Conservation (phyloP, 2,329 filamentous ascomycete genomes). For the Fusarium verticillioides region DNA sequence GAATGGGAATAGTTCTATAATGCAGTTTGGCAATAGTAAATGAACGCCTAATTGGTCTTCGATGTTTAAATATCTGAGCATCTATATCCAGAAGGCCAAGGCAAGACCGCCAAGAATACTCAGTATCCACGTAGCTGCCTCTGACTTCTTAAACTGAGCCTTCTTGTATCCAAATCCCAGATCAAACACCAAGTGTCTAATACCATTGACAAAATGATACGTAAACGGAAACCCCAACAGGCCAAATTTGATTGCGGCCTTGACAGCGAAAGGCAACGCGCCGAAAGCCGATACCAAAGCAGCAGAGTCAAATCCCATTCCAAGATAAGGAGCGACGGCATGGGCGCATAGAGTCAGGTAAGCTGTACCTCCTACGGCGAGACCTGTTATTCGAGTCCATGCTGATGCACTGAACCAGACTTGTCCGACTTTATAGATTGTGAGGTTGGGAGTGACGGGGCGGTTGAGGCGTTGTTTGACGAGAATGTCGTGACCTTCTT, state of each 20-base stretch:
- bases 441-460: slow-evolving; percentile 16
- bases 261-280: slow-evolving; percentile 3
- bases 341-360: slow-evolving; percentile 12
- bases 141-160: slow-evolving; percentile 16
- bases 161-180: slow-evolving; percentile 27
- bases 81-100: slow-evolving; percentile 15
- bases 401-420: slow-evolving; percentile 30
- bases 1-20: neutral
- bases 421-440: slow-evolving; percentile 21
- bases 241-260: slow-evolving; percentile 18
- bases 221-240: slow-evolving; percentile 20
- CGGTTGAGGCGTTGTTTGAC: slow-evolving; percentile 20
- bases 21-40: neutral
- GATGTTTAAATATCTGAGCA: neutral
- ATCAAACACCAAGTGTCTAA: slow-evolving; percentile 28
- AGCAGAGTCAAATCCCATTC: slow-evolving; percentile 4
- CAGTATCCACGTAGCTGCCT: slow-evolving; percentile 17
- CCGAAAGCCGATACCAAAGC: slow-evolving; percentile 9
- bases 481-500: slow-evolving; percentile 12
- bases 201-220: slow-evolving; percentile 26
- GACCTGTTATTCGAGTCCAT: slow-evolving; percentile 26
- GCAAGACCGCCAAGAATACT: slow-evolving; percentile 7
- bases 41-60: neutral
- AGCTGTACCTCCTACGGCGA: slow-evolving; percentile 13
- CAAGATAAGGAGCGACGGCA: slow-evolving; percentile 11